Percentiles rank a stretch among this genome's conserved stretches.
These are phyloP conservation scores for Stephania cephalantha DNA, from an alignment of 164 flowering plant species.

Conservation along the genomic window DNA sequence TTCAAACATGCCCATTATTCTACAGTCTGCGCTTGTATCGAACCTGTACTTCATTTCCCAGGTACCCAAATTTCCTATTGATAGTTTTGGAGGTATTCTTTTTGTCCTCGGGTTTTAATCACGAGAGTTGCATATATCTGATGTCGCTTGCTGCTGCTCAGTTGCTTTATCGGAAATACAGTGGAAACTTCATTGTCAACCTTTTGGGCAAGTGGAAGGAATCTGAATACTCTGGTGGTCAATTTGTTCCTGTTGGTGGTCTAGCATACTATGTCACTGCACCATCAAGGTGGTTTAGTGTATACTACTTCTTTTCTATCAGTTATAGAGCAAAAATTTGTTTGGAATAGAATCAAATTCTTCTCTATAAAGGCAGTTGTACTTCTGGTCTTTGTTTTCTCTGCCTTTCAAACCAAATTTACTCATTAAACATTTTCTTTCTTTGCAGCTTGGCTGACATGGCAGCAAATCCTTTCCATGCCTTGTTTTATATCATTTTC, in stretches of 20 bases:
- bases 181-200: constrained; percentile 50
- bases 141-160: constrained; percentile 12
- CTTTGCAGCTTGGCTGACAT: constrained; percentile 62
- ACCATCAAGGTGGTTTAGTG: constrained; percentile 33
- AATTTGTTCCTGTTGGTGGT: constrained; percentile 47
- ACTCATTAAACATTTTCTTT: not conserved
- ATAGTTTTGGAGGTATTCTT: not conserved
- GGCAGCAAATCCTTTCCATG: constrained; percentile 75
- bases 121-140: not conserved
- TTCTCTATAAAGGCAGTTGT: not conserved
- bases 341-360: not conserved
- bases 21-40: constrained; percentile 76
- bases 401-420: not conserved
- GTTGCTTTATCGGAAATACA: constrained; percentile 42
- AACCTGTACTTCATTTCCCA: constrained; percentile 77
- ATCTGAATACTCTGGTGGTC: constrained; percentile 45
- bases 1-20: constrained; percentile 79
- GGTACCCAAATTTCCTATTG: constrained; percentile 25
- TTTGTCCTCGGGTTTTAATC: not conserved
- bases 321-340: not conserved
- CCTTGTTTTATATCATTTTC: constrained; percentile 55
- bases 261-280: constrained; percentile 49
- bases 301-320: not conserved
- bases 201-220: constrained; percentile 49
- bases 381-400: not conserved